Evolutionary conservation across 306 rosid species (phyloP).

Genomic region (Quercus berberidifolia): DNA sequence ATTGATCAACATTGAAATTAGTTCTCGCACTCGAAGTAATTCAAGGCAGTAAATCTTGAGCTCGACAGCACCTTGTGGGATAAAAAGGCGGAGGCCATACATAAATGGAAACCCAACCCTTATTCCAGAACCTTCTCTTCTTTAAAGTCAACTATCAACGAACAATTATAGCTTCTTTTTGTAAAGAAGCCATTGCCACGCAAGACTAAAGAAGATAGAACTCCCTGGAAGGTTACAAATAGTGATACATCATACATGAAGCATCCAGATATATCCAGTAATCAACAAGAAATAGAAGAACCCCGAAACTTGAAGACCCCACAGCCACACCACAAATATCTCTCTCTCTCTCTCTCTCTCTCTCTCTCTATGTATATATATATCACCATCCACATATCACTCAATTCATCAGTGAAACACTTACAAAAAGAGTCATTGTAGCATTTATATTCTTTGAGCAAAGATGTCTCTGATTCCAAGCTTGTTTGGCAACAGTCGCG

Average conservation of each 20-base stretch:
- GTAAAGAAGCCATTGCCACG: not conserved
- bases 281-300: too few species aligned
- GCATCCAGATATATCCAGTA: too few species aligned
- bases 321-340: not conserved
- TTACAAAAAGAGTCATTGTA: not conserved
- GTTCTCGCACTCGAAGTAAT: not conserved
- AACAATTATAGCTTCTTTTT: not conserved
- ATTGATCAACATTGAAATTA: too few species aligned
- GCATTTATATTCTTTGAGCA: not conserved
- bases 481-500: conserved; percentile 17
- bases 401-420: too few species aligned
- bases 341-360: not conserved
- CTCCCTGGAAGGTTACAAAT: not conserved
- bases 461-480: conserved; percentile 23
- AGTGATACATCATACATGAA: too few species aligned
- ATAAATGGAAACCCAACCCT: not conserved
- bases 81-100: too few species aligned
- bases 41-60: not conserved
- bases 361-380: too few species aligned
- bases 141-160: too few species aligned
- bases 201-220: not conserved
- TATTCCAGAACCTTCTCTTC: not conserved
- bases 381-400: not conserved
- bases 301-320: too few species aligned
- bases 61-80: too few species aligned